These are phyloP conservation scores for Eimeria maxima DNA, from an alignment of 169 alveolate species.

Conservation along the genomic window DNA sequence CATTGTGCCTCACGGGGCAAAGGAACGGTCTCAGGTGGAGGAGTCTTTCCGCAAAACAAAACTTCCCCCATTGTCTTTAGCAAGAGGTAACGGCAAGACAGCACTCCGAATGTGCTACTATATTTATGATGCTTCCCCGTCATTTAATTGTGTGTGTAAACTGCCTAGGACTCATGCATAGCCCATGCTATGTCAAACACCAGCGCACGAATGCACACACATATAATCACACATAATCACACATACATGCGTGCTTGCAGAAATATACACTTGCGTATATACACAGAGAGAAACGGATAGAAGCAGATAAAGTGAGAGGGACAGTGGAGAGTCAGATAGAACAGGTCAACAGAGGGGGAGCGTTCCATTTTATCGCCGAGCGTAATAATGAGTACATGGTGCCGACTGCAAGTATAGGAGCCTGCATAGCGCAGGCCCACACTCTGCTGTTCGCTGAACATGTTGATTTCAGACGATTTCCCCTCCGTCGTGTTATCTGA, in stretches of 20 bases:
- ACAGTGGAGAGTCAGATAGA: no score
- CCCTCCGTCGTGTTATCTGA: conserved; percentile 71
- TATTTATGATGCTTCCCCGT: no score
- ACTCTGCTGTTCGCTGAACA: no score
- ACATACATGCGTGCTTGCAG: background rate
- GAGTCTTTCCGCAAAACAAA: conserved; percentile 64
- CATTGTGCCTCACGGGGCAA: conserved; percentile 82
- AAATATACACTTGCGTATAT: background rate
- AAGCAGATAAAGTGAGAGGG: no score
- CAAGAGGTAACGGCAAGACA: conserved; percentile 18
- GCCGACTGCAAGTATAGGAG: background rate
- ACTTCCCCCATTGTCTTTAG: conserved; percentile 54
- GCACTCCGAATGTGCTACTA: background rate
- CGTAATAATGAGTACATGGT: background rate
- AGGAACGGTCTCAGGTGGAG: conserved; percentile 59
- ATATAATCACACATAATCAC: no score
- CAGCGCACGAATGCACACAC: background rate
- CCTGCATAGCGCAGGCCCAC: background rate
- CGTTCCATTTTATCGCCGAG: background rate
- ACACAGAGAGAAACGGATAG: background rate
- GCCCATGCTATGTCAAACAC: background rate
- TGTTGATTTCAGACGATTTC: conserved; percentile 69
- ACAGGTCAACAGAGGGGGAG: no score
- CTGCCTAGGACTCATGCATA: background rate
- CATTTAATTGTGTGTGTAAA: background rate